phyloP scores from a whole-genome alignment of 2,329 filamentous ascomycete genomes.

The Teratosphaeria pseudoeucalypti region DNA sequence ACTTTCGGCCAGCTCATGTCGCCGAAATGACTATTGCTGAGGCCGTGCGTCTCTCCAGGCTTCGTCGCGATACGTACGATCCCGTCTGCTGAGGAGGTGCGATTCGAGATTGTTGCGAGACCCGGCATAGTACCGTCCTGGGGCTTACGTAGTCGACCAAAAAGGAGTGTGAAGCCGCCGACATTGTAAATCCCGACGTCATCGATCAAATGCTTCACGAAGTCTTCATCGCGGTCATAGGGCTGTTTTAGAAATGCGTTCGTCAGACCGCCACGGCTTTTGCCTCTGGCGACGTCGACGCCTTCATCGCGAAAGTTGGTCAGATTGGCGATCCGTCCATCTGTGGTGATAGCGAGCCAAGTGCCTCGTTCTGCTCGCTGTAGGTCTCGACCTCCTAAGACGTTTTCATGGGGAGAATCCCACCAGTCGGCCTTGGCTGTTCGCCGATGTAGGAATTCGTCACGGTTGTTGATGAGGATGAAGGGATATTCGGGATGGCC shows the following conservation, averaged over 20 bases:
- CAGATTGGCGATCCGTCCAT: conserved; percentile 51
- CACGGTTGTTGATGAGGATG: conserved; percentile 42
- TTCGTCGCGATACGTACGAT: conserved; percentile 42
- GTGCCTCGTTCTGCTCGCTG: conserved; percentile 50
- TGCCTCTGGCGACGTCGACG: conserved; percentile 29
- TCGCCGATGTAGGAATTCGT: conserved; percentile 52
- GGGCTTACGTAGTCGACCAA: conserved; percentile 37
- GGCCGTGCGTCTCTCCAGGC: conserved; percentile 43
- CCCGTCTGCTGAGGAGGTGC: conserved; percentile 42
- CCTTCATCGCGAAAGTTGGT: conserved; percentile 54
- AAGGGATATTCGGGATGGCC: conserved; percentile 40
- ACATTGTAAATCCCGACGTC: conserved; percentile 46
- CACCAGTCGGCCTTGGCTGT: conserved; percentile 51
- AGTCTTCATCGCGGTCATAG: conserved; percentile 36
- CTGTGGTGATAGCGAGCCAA: conserved; percentile 52
- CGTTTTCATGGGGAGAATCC: conserved; percentile 43
- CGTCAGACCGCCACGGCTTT: conserved; percentile 49
- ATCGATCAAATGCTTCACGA: conserved; percentile 45
- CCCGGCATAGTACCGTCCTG: conserved; percentile 18
- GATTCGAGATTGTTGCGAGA: conserved; percentile 52
- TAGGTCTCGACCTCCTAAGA: conserved; percentile 53
- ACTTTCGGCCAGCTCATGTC: conserved; percentile 55
- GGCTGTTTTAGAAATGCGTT: conserved; percentile 47
- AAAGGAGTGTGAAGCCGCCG: conserved; percentile 53
- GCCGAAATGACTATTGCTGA: conserved; percentile 52